phyloP scores from a whole-genome alignment of 108 stramenopile genomes.

The Phaeodactylum tricornutum region DNA sequence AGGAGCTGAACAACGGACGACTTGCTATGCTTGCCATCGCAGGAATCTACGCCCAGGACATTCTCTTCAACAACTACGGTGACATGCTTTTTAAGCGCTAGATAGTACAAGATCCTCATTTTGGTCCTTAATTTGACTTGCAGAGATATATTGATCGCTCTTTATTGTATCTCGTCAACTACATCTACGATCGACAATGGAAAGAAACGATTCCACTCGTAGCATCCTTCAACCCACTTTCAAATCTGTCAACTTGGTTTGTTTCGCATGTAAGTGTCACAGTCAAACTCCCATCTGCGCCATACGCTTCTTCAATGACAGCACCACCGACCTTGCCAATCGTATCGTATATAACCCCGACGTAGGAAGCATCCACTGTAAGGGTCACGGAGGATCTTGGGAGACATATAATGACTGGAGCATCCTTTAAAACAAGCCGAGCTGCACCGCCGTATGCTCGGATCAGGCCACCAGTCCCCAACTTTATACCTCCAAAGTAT shows the following conservation, averaged over 20 bases:
- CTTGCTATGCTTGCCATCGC: constrained; percentile 92
- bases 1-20: constrained; percentile 94
- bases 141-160: too few species aligned
- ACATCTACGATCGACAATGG: too few species aligned
- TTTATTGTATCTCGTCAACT: too few species aligned
- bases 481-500: constrained; percentile 78
- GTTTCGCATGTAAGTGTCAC: constrained; percentile 48
- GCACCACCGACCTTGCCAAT: constrained; percentile 33
- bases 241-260: constrained; percentile 19
- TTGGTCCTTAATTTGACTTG: too few species aligned
- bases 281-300: constrained; percentile 34
- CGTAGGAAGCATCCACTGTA: constrained; percentile 17
- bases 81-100: constrained; percentile 78
- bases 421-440: constrained; percentile 45
- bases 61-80: constrained; percentile 74
- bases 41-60: constrained; percentile 82
- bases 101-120: background rate
- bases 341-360: constrained; percentile 39
- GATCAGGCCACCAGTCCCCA: constrained; percentile 81
- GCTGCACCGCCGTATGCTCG: constrained; percentile 76
- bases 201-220: constrained; percentile 68
- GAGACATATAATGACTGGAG: constrained; percentile 27
- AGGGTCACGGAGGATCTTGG: constrained; percentile 30
- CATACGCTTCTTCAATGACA: constrained; percentile 32
- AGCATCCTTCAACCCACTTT: constrained; percentile 39